These are phyloP conservation scores for Cyberlindnera sargentensis DNA, from an alignment of 805 yeast genomes.

Conservation along the genomic window DNA sequence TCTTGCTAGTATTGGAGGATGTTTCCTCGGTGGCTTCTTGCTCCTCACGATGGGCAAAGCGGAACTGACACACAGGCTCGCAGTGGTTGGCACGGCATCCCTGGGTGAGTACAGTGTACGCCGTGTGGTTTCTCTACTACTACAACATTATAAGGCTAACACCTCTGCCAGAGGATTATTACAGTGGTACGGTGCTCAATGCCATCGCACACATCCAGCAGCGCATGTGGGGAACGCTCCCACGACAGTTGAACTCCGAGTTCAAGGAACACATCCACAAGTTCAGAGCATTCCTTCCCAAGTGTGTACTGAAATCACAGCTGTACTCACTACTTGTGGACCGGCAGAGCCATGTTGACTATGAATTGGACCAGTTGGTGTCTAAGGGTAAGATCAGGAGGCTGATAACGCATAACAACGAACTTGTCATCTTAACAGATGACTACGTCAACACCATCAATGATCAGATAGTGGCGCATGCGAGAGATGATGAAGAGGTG, in stretches of 20 bases:
- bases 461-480: background rate
- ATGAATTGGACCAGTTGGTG: slow-evolving; percentile 31
- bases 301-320: slow-evolving; percentile 25
- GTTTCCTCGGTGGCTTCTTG: too few species aligned
- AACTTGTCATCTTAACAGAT: slow-evolving; percentile 28
- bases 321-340: slow-evolving; percentile 40
- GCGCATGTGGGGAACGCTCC: slow-evolving; percentile 12
- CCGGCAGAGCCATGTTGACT: slow-evolving; percentile 46
- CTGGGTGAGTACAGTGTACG: too few species aligned
- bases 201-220: background rate
- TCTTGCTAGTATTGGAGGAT: too few species aligned
- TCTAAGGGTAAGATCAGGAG: slow-evolving; percentile 31
- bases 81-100: too few species aligned
- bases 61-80: too few species aligned
- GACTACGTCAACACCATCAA: slow-evolving; percentile 11
- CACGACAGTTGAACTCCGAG: slow-evolving; percentile 10
- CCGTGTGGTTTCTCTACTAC: too few species aligned
- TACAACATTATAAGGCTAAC: too few species aligned
- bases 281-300: slow-evolving; percentile 11
- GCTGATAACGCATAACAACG: slow-evolving; percentile 23
- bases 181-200: too few species aligned
- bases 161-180: too few species aligned
- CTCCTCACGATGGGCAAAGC: too few species aligned
- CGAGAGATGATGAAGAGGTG: background rate
- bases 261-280: slow-evolving; percentile 14